Conservation (phyloP, 1,284 basidiomycete genomes). For the Puccinia coronata region DNA sequence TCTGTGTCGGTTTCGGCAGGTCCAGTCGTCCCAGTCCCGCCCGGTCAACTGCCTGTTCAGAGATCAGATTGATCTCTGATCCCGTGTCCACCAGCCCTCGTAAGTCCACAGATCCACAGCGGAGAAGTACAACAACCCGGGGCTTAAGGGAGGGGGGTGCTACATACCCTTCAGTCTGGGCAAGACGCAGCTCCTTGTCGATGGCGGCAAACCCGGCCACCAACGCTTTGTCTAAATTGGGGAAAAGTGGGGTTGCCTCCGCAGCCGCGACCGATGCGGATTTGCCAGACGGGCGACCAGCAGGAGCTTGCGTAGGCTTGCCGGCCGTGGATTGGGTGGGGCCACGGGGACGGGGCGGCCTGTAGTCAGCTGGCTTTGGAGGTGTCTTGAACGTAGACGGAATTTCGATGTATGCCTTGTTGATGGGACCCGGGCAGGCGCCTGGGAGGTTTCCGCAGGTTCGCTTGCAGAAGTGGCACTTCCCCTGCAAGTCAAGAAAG, state of each 20-base stretch:
- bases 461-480: conserved; percentile 25
- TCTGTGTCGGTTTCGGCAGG: background rate
- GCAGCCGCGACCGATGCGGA: background rate
- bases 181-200: background rate
- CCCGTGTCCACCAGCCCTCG: too few species aligned
- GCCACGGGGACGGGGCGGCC: background rate
- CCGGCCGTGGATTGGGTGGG: background rate
- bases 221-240: background rate
- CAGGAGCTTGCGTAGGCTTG: background rate
- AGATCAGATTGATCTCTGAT: too few species aligned
- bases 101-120: background rate
- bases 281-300: background rate
- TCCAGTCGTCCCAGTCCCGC: background rate
- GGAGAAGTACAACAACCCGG: background rate
- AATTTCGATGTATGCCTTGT: background rate
- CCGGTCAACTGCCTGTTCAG: background rate
- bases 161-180: background rate
- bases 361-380: conserved; percentile 2
- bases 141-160: too few species aligned
- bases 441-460: background rate
- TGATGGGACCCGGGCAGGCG: background rate
- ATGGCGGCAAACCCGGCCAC: background rate
- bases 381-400: background rate
- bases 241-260: background rate
- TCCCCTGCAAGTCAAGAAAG: background rate